Percentiles rank a stretch among this genome's conserved stretches.
These are phyloP conservation scores for Botrytis sinoallii DNA, from an alignment of 2,329 filamentous ascomycete species.

Conservation along the genomic window DNA sequence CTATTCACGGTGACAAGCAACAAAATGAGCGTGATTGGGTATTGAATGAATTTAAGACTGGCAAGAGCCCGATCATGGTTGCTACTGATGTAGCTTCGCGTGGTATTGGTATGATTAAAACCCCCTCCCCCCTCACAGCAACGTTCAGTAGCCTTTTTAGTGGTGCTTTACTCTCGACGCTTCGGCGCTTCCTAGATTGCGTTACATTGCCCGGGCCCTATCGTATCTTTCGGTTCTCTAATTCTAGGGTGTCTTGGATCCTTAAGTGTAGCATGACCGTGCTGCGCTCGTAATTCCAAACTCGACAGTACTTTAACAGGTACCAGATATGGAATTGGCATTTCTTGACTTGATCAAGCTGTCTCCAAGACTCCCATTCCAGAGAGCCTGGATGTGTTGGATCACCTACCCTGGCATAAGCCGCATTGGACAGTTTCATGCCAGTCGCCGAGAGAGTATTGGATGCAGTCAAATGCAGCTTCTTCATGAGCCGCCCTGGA, in stretches of 20 bases:
- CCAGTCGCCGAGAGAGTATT: slow-evolving; percentile 42
- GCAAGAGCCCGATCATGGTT: slow-evolving; percentile 99
- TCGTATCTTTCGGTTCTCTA: slow-evolving; percentile 80
- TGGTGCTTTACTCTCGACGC: slow-evolving; percentile 89
- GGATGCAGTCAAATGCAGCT: slow-evolving; percentile 39
- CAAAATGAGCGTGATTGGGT: slow-evolving; percentile 99
- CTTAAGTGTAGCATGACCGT: slow-evolving; percentile 62
- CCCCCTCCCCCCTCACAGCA: slow-evolving; percentile 49
- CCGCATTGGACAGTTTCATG: slow-evolving; percentile 41
- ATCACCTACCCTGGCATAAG: slow-evolving; percentile 50
- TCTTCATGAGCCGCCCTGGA: slow-evolving; percentile 49
- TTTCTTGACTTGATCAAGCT: slow-evolving; percentile 78
- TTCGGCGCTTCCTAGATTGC: slow-evolving; percentile 82
- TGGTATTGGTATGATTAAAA: slow-evolving; percentile 98
- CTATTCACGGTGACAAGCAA: slow-evolving; percentile 98
- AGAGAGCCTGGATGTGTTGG: slow-evolving; percentile 57
- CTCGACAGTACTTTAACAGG: slow-evolving; percentile 61
- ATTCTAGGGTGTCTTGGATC: slow-evolving; percentile 83
- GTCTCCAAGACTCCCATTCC: slow-evolving; percentile 64
- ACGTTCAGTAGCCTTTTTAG: slow-evolving; percentile 57
- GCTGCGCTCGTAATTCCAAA: slow-evolving; percentile 75
- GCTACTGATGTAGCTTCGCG: slow-evolving; percentile 98
- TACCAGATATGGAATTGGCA: slow-evolving; percentile 76
- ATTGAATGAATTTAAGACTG: slow-evolving; percentile 98
- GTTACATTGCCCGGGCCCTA: slow-evolving; percentile 88